Percentiles rank a stretch among this genome's conserved stretches.
These are phyloP conservation scores for Pseudocohnilembus persalinus DNA, from an alignment of 169 alveolate genomes.

Conservation along the genomic window DNA sequence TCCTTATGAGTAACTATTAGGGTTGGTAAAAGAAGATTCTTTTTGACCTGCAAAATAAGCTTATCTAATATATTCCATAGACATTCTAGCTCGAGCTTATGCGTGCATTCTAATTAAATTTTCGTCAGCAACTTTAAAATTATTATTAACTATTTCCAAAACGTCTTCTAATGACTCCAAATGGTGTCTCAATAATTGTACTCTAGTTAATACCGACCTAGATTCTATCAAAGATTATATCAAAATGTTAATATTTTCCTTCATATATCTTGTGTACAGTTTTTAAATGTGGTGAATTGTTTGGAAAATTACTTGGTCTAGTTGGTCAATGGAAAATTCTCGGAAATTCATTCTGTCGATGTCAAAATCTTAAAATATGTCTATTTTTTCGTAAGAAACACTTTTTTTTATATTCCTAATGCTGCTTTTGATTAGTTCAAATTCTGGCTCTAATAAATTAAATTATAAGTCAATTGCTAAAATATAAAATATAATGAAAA, in stretches of 20 bases:
- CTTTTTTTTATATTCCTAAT: neutral
- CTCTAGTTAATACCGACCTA: slow-evolving; percentile 26
- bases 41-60: slow-evolving; percentile 22
- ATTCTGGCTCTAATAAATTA: slow-evolving; percentile 20
- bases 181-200: slow-evolving; percentile 27
- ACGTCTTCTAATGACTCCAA: slow-evolving; percentile 31
- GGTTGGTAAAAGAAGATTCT: slow-evolving; percentile 2
- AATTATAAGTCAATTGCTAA: neutral
- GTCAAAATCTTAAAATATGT: slow-evolving; percentile 9
- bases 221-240: slow-evolving; percentile 22
- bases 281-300: neutral
- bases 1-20: neutral
- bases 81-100: slow-evolving; percentile 32
- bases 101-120: slow-evolving; percentile 29
- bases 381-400: slow-evolving; percentile 23
- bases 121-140: slow-evolving; percentile 37
- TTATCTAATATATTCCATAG: slow-evolving; percentile 45
- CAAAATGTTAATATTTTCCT: slow-evolving; percentile 21
- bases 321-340: neutral
- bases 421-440: neutral
- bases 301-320: slow-evolving; percentile 15
- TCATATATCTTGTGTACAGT: slow-evolving; percentile 13
- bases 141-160: slow-evolving; percentile 36
- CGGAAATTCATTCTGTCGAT: slow-evolving; percentile 13
- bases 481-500: neutral